Evolutionary conservation across 148 eudicot species (phyloP).

Genomic region (Chenopodium suecicum): DNA sequence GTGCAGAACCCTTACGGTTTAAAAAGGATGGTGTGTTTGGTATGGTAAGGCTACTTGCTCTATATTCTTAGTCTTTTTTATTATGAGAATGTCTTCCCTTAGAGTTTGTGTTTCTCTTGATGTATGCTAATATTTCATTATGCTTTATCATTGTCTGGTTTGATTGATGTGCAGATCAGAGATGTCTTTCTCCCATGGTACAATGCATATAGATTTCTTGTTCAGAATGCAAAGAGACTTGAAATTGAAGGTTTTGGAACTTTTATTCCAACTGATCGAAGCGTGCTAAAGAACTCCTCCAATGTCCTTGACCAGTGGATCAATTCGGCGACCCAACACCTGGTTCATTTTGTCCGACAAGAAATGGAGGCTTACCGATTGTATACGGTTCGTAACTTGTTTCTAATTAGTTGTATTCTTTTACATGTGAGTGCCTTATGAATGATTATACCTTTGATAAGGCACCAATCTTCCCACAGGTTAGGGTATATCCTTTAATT

Average conservation of each 20-base stretch:
- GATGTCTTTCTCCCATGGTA: constrained; percentile 99
- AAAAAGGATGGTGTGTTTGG: constrained; percentile 92
- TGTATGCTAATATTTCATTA: neutral
- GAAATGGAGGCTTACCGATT: constrained; percentile 96
- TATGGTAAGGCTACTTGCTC: constrained; percentile 45
- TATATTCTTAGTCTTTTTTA: neutral
- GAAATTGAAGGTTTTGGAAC: constrained; percentile 81
- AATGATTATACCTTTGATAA: neutral
- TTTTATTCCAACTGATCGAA: constrained; percentile 63
- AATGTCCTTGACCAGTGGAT: constrained; percentile 99
- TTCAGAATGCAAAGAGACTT: constrained; percentile 93
- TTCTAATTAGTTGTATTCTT: neutral
- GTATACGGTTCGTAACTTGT: constrained; percentile 59
- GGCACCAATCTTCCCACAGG: neutral
- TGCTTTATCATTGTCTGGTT: constrained; percentile 12
- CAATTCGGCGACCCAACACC: constrained; percentile 88
- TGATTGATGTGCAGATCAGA: constrained; percentile 56
- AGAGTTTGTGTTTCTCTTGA: neutral
- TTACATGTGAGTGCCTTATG: neutral
- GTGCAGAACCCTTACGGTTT: constrained; percentile 94
- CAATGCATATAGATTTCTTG: constrained; percentile 95
- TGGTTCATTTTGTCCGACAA: constrained; percentile 89
- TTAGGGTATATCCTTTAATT: neutral
- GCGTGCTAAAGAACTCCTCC: constrained; percentile 58
- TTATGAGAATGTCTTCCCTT: neutral